phyloP scores from a whole-genome alignment of 2,329 filamentous ascomycete genomes.

The Diaporthe batatas region DNA sequence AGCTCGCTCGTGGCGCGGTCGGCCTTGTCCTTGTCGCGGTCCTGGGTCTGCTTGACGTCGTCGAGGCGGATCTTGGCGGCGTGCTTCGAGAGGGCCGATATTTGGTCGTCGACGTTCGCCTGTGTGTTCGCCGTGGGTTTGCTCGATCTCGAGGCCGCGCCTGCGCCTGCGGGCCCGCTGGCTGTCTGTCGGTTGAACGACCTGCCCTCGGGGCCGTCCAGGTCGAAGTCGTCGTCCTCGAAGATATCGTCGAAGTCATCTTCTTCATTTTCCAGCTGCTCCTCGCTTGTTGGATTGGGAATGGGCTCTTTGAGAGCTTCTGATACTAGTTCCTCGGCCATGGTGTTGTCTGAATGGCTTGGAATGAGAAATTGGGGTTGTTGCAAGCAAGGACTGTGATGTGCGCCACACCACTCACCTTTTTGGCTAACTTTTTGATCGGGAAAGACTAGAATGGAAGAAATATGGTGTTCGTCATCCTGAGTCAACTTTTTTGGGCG shows the following conservation, averaged over 20 bases:
- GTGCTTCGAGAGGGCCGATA: slow-evolving; percentile 85
- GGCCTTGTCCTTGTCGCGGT: slow-evolving; percentile 83
- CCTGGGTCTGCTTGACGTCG: slow-evolving; percentile 67
- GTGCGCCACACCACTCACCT: slow-evolving; percentile 12
- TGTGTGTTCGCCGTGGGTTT: slow-evolving; percentile 84
- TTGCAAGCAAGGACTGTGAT: not conserved
- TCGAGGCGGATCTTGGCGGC: slow-evolving; percentile 88
- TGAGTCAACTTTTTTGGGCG: slow-evolving; percentile 3
- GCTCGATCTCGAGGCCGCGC: slow-evolving; percentile 77
- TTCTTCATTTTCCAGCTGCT: slow-evolving; percentile 54
- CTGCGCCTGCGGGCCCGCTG: slow-evolving; percentile 50
- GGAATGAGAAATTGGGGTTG: not conserved
- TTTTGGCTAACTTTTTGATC: slow-evolving; percentile 14
- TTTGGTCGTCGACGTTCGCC: slow-evolving; percentile 87
- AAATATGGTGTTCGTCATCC: too few species aligned
- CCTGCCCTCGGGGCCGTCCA: slow-evolving; percentile 66
- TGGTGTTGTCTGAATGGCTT: not conserved
- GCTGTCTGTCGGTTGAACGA: slow-evolving; percentile 83
- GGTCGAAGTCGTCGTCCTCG: slow-evolving; percentile 74
- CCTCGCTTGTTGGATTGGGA: not conserved
- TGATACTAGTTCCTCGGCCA: slow-evolving; percentile 27
- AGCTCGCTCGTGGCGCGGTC: slow-evolving; percentile 95
- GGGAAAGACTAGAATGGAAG: too few species aligned
- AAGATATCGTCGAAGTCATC: slow-evolving; percentile 59
- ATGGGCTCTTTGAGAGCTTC: slow-evolving; percentile 33